Conservation (phyloP, 257 asterid species). For the Solanum clarkiae region DNA sequence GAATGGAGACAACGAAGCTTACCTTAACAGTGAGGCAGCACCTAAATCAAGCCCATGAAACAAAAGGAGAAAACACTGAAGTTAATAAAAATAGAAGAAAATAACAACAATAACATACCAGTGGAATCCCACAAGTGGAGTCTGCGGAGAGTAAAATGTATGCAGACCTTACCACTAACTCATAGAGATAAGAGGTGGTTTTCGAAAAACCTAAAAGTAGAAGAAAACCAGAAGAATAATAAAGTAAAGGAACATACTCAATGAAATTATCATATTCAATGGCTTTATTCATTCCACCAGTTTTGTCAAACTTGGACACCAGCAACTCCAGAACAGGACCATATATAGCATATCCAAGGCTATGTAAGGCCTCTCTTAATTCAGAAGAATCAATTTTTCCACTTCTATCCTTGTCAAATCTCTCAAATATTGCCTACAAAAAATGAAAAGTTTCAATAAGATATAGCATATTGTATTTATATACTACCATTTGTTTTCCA, state of each 20-base stretch:
- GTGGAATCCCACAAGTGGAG: too few species aligned
- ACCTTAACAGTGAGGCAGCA: not conserved
- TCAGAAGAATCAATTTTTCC: conserved; percentile 73
- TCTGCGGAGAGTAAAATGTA: too few species aligned
- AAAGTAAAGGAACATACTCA: conserved; percentile 39
- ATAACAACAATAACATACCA: too few species aligned
- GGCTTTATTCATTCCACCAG: conserved; percentile 71
- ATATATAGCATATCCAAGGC: conserved; percentile 75
- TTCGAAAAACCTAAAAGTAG: too few species aligned
- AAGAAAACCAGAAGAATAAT: too few species aligned
- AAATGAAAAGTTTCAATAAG: not conserved
- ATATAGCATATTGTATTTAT: not conserved
- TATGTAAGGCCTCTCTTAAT: conserved; percentile 75
- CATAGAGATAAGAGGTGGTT: too few species aligned
- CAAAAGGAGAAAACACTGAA: not conserved
- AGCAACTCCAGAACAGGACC: conserved; percentile 61
- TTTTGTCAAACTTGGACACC: conserved; percentile 83
- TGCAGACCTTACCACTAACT: too few species aligned
- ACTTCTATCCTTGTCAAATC: conserved; percentile 83
- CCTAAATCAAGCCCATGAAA: not conserved
- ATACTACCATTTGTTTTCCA: too few species aligned
- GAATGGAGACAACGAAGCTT: not conserved
- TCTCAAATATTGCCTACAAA: conserved; percentile 62
- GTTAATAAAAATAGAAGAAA: not conserved
- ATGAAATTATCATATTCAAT: conserved; percentile 93